These are phyloP conservation scores for Daldinia childiae DNA, from an alignment of 495 filamentous ascomycete genomes.

Conservation along the genomic window DNA sequence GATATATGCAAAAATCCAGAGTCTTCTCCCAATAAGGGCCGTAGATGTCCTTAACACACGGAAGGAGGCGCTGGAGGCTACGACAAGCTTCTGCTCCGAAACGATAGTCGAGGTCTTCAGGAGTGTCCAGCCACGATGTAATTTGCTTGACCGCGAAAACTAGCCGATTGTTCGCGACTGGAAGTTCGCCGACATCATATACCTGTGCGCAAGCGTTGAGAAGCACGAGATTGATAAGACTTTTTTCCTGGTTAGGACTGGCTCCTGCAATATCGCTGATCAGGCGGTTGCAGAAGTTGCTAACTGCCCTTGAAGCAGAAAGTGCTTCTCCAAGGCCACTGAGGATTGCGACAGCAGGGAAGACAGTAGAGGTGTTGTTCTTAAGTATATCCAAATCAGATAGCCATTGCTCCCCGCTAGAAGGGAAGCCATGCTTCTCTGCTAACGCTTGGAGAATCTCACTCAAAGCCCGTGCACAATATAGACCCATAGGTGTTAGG, in stretches of 20 bases:
- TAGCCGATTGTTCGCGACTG: conserved; percentile 78
- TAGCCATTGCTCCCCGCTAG: conserved; percentile 56
- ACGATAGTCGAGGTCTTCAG: conserved; percentile 57
- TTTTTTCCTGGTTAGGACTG: conserved; percentile 48
- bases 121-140: conserved; percentile 69
- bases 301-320: conserved; percentile 52
- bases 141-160: conserved; percentile 86
- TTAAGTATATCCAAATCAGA: conserved; percentile 50
- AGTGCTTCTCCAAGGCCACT: conserved; percentile 61
- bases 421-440: conserved; percentile 50
- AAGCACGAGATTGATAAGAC: conserved; percentile 53
- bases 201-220: conserved; percentile 56
- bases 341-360: conserved; percentile 62
- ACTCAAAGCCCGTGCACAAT: conserved; percentile 59
- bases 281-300: conserved; percentile 62
- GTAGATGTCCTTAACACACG: conserved; percentile 77
- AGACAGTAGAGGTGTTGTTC: conserved; percentile 52
- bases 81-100: conserved; percentile 70
- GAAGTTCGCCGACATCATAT: conserved; percentile 55
- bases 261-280: conserved; percentile 63
- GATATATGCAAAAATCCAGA: conserved; percentile 64
- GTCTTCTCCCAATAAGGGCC: conserved; percentile 83
- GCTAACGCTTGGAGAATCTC: conserved; percentile 52
- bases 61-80: conserved; percentile 70
- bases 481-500: conserved; percentile 53